Conservation (phyloP, 2,329 filamentous ascomycete species). For the Verticillium albo-atrum region DNA sequence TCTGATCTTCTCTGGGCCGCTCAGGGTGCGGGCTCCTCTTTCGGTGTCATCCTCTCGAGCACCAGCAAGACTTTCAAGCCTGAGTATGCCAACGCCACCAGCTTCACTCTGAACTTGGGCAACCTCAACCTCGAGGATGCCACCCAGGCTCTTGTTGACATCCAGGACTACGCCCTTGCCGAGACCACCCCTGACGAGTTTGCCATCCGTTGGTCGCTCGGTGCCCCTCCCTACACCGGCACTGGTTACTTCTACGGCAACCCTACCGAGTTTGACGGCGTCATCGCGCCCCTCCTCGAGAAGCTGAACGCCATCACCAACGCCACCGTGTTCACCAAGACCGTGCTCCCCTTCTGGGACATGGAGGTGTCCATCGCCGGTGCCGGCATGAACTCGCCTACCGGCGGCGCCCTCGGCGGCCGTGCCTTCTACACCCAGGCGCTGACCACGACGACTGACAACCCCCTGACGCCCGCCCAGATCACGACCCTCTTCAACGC, state of each 20-base stretch:
- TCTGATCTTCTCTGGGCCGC: slow-evolving; percentile 13
- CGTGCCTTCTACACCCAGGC: slow-evolving; percentile 11
- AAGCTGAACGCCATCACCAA: slow-evolving; percentile 5
- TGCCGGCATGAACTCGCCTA: slow-evolving; percentile 10
- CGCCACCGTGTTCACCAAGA: slow-evolving; percentile 4
- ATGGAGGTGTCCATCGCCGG: slow-evolving; percentile 11
- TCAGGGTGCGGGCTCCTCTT: slow-evolving; percentile 12
- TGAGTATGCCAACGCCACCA: slow-evolving; percentile 6
- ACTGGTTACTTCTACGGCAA: slow-evolving; percentile 12
- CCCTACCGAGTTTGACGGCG: slow-evolving; percentile 6
- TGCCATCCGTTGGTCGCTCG: slow-evolving; percentile 9
- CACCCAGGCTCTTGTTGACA: slow-evolving; percentile 7
- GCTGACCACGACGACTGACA: slow-evolving; percentile 9
- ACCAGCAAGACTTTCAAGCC: slow-evolving; percentile 11
- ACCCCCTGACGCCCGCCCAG: slow-evolving; percentile 9
- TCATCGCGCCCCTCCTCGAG: slow-evolving; percentile 5
- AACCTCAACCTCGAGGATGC: slow-evolving; percentile 1
- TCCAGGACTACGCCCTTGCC: slow-evolving; percentile 10
- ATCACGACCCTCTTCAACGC: slow-evolving; percentile 7
- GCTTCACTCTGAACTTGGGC: slow-evolving; percentile 9
- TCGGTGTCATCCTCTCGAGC: slow-evolving; percentile 9
- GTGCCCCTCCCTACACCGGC: slow-evolving; percentile 1
- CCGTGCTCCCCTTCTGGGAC: slow-evolving; percentile 11
- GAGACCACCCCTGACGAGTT: slow-evolving; percentile 9
- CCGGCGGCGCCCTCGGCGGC: slow-evolving; percentile 6